Base-by-base conservation (phyloP, 208 protist species). In the Histomonas meleagridis region DNA sequence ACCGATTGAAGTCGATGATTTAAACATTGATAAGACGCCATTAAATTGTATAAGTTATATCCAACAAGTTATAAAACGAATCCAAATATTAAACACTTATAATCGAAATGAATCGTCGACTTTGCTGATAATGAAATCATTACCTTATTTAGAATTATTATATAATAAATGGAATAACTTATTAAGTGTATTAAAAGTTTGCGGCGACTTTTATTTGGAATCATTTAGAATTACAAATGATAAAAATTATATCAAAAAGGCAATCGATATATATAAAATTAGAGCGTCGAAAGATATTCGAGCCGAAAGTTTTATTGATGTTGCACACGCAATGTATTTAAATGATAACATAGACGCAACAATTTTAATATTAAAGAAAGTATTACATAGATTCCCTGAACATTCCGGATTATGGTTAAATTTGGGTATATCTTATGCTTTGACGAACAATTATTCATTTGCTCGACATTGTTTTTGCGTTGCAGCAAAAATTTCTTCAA, bases 381-480 rank as follows among this genome's bases (percentile, higher is more conserved):
- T 38, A 38, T 16, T 86, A 38, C 43, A 86, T n/a, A 55, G 16
- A 55, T 86, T 86, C 26, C 43, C 76, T 0, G 76, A 86, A 38
- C 23, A 55, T 55, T 51, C 46, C 0, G n/a, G 18, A 32, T 16
- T 86, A 0, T 86, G 76, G 76, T 55, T 40, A 48, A 53, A 57
- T 55, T 46, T 86, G 32, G 76, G 76, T 26, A 28, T 86, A 38
- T 9, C 76, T 14, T 86, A 57, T 38, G 76, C 76, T 18, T n/a
- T 86, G 10, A 21, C 43, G 2, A 51, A 46, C 4, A 43, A 51
- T 18, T 32, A 38, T 46, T 18, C 76, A 12, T 86, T 51, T 46
- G 76, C 76, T 10, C 7, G 76, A 28, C 76, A 86, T 55, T 86
- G 76, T 55, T 49, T 86, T 35, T 86, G 76, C 16, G 76, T 86